These are phyloP conservation scores for Betula pendula DNA, from an alignment of 306 rosid genomes.

Conservation along the genomic window DNA sequence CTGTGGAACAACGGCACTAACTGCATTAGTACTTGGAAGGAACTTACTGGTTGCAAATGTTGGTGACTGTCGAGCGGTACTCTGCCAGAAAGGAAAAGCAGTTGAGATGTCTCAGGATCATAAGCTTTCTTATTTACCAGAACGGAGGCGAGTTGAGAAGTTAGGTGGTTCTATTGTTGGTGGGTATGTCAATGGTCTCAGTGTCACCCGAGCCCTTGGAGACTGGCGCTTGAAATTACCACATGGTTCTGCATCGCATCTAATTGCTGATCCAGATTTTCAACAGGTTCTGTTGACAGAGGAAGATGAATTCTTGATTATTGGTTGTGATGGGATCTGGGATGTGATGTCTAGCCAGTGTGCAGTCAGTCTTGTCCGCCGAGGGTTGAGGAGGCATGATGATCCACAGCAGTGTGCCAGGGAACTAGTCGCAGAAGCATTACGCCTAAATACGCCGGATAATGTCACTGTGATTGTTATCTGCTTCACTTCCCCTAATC, in stretches of 20 bases:
- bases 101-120: conserved; percentile 86
- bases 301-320: conserved; percentile 83
- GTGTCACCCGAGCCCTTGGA: conserved; percentile 89
- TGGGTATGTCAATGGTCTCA: conserved; percentile 69
- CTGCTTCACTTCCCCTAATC: conserved; percentile 57
- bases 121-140: conserved; percentile 55
- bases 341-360: conserved; percentile 78
- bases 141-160: conserved; percentile 66
- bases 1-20: conserved; percentile 91
- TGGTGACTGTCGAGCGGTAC: conserved; percentile 96
- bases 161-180: conserved; percentile 57
- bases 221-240: conserved; percentile 81
- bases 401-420: conserved; percentile 81
- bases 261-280: conserved; percentile 87
- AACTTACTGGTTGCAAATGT: conserved; percentile 89
- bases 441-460: conserved; percentile 66
- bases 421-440: conserved; percentile 78
- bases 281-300: conserved; percentile 56
- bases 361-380: conserved; percentile 88
- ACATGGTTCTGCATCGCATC: conserved; percentile 69
- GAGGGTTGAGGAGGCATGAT: conserved; percentile 72
- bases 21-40: conserved; percentile 79
- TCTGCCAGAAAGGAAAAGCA: conserved; percentile 79
- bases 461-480: conserved; percentile 82
- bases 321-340: conserved; percentile 94